Evolutionary conservation across 2,329 filamentous ascomycete genomes (phyloP).

Genomic region (Westerdykella sp.): DNA sequence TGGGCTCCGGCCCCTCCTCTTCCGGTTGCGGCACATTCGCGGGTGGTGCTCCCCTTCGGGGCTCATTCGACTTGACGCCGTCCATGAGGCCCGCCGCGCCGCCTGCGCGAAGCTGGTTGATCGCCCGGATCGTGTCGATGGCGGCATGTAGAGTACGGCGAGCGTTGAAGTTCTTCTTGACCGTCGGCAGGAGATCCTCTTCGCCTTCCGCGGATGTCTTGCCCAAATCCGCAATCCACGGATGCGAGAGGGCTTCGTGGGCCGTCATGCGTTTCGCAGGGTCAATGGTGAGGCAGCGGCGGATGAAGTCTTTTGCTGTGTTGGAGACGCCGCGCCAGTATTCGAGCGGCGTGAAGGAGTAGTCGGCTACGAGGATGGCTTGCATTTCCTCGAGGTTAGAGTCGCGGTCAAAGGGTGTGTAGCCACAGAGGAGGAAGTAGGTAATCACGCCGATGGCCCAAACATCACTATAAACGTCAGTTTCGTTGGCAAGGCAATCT

Average conservation of each 20-base stretch:
- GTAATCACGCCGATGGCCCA: constrained; percentile 99
- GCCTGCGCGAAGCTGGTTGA: constrained; percentile 60
- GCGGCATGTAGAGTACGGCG: constrained; percentile 59
- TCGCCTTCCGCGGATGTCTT: constrained; percentile 38
- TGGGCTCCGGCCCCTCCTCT: constrained; percentile 31
- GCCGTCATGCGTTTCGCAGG: constrained; percentile 82
- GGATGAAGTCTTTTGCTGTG: constrained; percentile 82
- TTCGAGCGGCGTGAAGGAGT: constrained; percentile 86
- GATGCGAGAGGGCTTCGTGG: constrained; percentile 63
- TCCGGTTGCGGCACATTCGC: constrained; percentile 31
- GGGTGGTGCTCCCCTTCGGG: constrained; percentile 34
- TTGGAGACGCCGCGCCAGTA: constrained; percentile 95
- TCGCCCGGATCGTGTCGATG: constrained; percentile 62
- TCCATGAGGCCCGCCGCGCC: constrained; percentile 56
- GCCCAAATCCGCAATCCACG: constrained; percentile 57
- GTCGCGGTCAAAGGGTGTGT: constrained; percentile 96
- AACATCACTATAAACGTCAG: constrained; percentile 57
- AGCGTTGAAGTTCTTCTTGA: constrained; percentile 67
- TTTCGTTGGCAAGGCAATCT: not conserved
- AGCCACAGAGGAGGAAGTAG: constrained; percentile 95
- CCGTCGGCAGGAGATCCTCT: constrained; percentile 55
- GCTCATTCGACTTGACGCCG: constrained; percentile 52
- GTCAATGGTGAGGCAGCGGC: constrained; percentile 84
- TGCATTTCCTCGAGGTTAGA: constrained; percentile 99
- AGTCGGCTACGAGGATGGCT: constrained; percentile 93